These are phyloP conservation scores for Pythium phragmiticola DNA, from an alignment of 352 stramenopile genomes.

Conservation along the genomic window DNA sequence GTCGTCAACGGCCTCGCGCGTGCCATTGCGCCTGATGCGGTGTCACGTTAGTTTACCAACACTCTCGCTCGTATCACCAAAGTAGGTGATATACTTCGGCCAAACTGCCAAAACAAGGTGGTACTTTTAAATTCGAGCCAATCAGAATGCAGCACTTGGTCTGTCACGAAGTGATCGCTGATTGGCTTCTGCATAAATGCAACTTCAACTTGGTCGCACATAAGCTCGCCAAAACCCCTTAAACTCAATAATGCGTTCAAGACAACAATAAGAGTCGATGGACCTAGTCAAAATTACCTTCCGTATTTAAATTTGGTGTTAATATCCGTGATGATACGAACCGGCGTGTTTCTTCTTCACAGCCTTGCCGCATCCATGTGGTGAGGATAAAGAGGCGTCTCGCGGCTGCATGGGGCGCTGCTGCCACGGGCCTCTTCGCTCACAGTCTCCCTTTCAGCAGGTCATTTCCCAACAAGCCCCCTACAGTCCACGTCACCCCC, in stretches of 20 bases:
- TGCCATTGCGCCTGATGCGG: slow-evolving; percentile 18
- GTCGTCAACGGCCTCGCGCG: background rate
- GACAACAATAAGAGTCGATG: background rate
- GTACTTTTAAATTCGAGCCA: slow-evolving; percentile 32
- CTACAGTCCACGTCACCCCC: background rate
- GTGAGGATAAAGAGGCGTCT: background rate
- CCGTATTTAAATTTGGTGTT: background rate
- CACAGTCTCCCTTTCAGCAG: background rate
- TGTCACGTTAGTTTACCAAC: slow-evolving; percentile 34
- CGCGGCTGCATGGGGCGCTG: background rate
- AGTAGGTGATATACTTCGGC: slow-evolving; percentile 5
- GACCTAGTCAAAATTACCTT: background rate
- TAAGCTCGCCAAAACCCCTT: background rate
- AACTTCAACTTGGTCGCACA: slow-evolving; percentile 17
- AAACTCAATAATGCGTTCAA: background rate
- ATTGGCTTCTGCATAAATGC: slow-evolving; percentile 12
- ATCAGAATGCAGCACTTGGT: slow-evolving; percentile 16
- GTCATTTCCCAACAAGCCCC: slow-evolving; percentile 9
- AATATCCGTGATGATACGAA: slow-evolving; percentile 9
- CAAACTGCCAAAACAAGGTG: background rate
- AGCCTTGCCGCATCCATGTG: slow-evolving; percentile 11
- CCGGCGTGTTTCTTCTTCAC: slow-evolving; percentile 16
- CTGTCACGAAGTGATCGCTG: background rate
- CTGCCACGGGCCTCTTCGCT: no score
- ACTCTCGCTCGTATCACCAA: slow-evolving; percentile 21